A percentile compares a stretch with the other conserved stretches of the same genome.
Evolutionary conservation across 331 rosid species (phyloP).

Genomic region (Telfairia occidentalis): DNA sequence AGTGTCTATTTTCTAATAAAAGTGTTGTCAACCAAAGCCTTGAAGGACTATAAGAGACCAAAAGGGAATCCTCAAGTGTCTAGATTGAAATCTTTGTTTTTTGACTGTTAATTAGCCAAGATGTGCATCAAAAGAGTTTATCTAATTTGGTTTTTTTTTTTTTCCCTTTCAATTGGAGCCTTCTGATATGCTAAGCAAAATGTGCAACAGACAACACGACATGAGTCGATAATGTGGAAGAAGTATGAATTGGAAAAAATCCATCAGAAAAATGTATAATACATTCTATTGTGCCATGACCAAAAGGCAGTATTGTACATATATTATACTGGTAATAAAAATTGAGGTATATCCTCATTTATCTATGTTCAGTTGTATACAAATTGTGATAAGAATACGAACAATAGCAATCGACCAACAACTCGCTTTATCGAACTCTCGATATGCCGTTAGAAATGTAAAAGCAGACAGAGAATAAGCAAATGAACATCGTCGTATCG

Average conservation of each 20-base stretch:
- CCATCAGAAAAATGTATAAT: not conserved
- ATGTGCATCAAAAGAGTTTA: not conserved
- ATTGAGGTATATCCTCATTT: constrained; percentile 11
- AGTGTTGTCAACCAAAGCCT: not conserved
- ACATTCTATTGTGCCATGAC: not conserved
- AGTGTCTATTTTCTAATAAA: too few relatives aligned
- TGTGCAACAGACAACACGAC: not conserved
- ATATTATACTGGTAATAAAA: constrained; percentile 2
- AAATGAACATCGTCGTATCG: not conserved
- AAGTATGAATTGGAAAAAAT: not conserved
- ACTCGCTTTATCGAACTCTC: not conserved
- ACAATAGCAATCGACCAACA: constrained; percentile 4
- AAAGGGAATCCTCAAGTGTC: not conserved
- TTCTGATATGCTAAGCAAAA: not conserved
- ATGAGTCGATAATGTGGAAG: not conserved
- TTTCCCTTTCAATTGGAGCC: not conserved
- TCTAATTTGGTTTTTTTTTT: not conserved
- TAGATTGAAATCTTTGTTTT: not conserved
- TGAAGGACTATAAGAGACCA: not conserved
- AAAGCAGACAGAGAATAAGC: not conserved
- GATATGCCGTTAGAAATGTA: not conserved
- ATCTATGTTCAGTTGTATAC: constrained; percentile 1
- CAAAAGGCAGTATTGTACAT: not conserved
- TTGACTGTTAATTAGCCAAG: not conserved
- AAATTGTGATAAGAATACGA: constrained; percentile 2